Conservation (phyloP, 768 basidiomycete genomes). For the Lactarius vividus region DNA sequence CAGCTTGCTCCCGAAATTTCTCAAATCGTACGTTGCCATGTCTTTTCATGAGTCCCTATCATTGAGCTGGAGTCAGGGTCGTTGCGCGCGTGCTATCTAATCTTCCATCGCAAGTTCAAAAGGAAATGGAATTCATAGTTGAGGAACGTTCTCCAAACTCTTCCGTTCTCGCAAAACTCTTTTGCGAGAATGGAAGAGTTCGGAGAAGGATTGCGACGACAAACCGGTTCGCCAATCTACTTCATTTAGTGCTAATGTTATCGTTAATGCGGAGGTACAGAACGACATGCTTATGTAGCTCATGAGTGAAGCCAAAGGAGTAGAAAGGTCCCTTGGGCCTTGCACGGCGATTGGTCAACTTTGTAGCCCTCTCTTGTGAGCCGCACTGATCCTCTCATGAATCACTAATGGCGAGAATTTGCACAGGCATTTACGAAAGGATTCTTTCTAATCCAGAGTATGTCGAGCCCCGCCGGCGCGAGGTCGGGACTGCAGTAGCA, state of each 20-base stretch:
- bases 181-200: not conserved
- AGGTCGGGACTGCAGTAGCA: constrained; percentile 25
- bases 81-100: not conserved
- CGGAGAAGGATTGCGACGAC: constrained; percentile 12
- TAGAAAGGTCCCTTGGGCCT: constrained; percentile 35
- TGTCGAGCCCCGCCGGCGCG: constrained; percentile 29
- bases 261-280: constrained; percentile 28
- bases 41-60: not conserved
- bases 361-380: constrained; percentile 38
- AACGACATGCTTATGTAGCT: constrained; percentile 44
- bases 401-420: not conserved
- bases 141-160: too few relatives aligned
- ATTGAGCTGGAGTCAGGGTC: not conserved
- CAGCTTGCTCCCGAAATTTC: not conserved
- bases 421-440: constrained; percentile 13
- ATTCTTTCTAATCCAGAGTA: constrained; percentile 29
- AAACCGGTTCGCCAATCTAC: constrained; percentile 3
- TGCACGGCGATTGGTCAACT: constrained; percentile 37
- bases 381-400: too few relatives aligned
- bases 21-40: not conserved
- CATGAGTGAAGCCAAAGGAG: constrained; percentile 35
- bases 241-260: too few relatives aligned
- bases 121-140: constrained; percentile 1
- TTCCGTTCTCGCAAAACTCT: too few relatives aligned
- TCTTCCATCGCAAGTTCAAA: not conserved